phyloP scores from a whole-genome alignment of 2,329 filamentous ascomycete genomes.

The Coniella vitis region DNA sequence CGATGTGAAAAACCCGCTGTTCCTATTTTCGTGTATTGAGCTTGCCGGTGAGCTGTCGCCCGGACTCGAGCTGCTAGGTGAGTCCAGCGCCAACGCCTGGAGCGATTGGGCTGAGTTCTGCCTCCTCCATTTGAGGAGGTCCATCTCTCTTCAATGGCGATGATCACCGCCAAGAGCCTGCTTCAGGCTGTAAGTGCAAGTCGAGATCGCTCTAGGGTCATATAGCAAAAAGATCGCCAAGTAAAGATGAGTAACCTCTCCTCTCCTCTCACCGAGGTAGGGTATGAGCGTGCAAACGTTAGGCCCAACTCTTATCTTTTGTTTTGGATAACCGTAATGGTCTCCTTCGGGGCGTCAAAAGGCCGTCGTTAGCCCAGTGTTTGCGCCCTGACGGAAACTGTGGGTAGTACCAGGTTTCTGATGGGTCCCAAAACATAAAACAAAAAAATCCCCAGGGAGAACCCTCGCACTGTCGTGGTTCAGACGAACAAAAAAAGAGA shows the following conservation, averaged over 20 bases:
- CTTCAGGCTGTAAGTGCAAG: not conserved
- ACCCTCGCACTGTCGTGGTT: too few relatives aligned
- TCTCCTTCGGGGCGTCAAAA: too few relatives aligned
- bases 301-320: not conserved
- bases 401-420: too few relatives aligned
- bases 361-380: too few relatives aligned
- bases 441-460: too few relatives aligned
- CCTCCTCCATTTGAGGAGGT: slow-evolving; percentile 15
- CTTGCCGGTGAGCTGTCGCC: slow-evolving; percentile 19
- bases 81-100: slow-evolving; percentile 13
- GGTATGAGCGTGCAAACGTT: not conserved
- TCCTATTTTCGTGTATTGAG: slow-evolving; percentile 20
- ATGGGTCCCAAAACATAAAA: too few relatives aligned
- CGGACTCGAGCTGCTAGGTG: slow-evolving; percentile 15
- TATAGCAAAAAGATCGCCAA: too few relatives aligned
- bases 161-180: not conserved
- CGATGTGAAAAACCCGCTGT: slow-evolving; percentile 20
- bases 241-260: too few relatives aligned
- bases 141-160: slow-evolving; percentile 3
- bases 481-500: too few relatives aligned
- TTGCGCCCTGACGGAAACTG: too few relatives aligned
- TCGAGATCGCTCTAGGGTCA: not conserved
- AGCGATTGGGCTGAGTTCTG: slow-evolving; percentile 15
- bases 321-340: too few relatives aligned
- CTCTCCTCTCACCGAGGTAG: too few relatives aligned